Evolutionary conservation across 1,139 yeast species (phyloP), one percentile per base, ranked within the genome.

Genomic region (Suhomyces atakaporum): DNA sequence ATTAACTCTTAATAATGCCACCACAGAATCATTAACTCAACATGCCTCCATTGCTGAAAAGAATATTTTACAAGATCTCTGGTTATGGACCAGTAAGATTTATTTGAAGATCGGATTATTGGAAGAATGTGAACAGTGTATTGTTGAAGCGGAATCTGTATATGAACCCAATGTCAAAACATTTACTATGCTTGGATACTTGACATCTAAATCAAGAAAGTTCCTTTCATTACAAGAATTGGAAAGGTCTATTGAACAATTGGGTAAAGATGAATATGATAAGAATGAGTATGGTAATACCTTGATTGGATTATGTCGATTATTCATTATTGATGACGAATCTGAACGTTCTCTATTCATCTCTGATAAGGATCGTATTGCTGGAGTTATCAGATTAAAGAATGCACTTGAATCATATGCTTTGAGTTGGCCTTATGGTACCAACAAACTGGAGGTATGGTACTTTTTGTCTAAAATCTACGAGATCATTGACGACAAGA

Each of bases 81-180:
- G 96, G 96, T 58, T 88, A 35, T 79, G 88, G 78, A 73, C 87
- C 0, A 75, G 89, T 1, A 74, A 74, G 27, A 63, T 87, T 25
- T 89, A 86, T 56, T 63, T 77, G 47, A 75, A 78, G 45, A 69
- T 77, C 4, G 81, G 75, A 1, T 63, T 77, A 36, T 46, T 62
- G 3, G 73, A 66, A 6, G 95, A 87, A 41, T 79, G 90, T 8
- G 82, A 80, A 49, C 81, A 78, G 44, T 85, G 95, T 35, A 71
- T 88, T 6, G 71, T 73, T 7, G 96, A 88, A 55, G 88, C 95
- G 1, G 85, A 78, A 44, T 61, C 69, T 2, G 62, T 69, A 12
- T 66, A 58, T 38, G 71, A 71, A 25, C 77, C 78, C n/a, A 75
- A 73, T 25, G 62, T 72, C 40, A 68, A 75, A 46, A 76, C 85